Evolutionary conservation across 2,329 filamentous ascomycete species (phyloP), one percentile per base, ranked within the genome.

Genomic region (Aspergillus vadensis): DNA sequence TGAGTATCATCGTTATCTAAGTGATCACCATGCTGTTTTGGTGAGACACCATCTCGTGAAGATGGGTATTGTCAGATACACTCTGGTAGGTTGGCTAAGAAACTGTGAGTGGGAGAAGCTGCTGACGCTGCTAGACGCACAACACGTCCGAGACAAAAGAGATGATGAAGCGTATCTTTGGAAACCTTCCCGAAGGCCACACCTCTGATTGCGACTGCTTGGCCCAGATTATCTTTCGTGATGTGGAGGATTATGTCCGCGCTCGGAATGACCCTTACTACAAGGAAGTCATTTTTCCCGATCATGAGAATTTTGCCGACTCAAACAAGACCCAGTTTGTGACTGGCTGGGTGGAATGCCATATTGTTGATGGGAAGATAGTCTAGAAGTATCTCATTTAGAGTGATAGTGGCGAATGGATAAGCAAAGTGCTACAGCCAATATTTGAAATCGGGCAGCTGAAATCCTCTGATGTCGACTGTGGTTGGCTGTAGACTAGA

Each of bases 1-100:
- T 4, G 58, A 43, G n/a, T 60, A 60, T 21, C 58, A 60, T 30
- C 19, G 36, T 7, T 60, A 60, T 21, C 53, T 60, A 10, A 60
- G 56, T 30, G 39, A 32, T 12, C 56, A 58, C n/a, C 56, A 58
- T 21, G 36, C 49, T 3, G 44, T 38, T n/a, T 17, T 58, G 15
- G 56, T 58, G 17, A 58, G 52, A 17, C 38, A 51, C 3, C 56
- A 58, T 43, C 32, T 58, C 2, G 39, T 27, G 9, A 41, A 53
- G 10, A 27, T 43, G 5, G 56, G 56, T 23, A 58, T 58, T 15
- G 36, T 48, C 38, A 53, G 23, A 9, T 58, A 58, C 17, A 58
- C 38, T 21, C 32, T 58, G 48, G 56, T 58, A 51, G 15, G 48
- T 15, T 4, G n/a, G 15, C 15, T 27, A 10, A 32, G 9, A 12